Conservation (phyloP, 306 rosid species). For the Hippophae rhamnoides region DNA sequence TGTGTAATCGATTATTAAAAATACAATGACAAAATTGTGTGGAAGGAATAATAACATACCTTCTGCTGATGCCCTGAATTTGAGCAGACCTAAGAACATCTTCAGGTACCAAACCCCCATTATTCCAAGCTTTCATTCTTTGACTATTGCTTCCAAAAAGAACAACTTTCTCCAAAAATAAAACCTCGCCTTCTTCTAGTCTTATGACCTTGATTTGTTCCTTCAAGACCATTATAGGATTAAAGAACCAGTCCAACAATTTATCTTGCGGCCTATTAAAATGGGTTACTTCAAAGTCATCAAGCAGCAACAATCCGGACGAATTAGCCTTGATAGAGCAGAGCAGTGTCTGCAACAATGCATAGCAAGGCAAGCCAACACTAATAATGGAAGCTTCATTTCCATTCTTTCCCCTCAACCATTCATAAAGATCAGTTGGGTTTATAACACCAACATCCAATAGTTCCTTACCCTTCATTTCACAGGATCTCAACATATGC, state of each 20-base stretch:
- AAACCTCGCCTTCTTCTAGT: constrained; percentile 47
- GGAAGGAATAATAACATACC: constrained; percentile 24
- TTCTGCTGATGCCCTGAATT: constrained; percentile 69
- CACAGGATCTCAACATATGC: constrained; percentile 48
- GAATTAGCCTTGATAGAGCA: constrained; percentile 66
- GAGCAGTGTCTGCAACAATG: constrained; percentile 52
- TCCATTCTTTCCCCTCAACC: constrained; percentile 44
- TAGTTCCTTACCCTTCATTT: constrained; percentile 59
- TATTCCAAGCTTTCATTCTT: constrained; percentile 53
- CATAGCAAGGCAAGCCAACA: constrained; percentile 70
- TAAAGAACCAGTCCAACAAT: constrained; percentile 81
- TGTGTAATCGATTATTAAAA: too few species aligned
- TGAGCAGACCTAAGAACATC: constrained; percentile 73
- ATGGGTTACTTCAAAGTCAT: constrained; percentile 51
- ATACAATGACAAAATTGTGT: too few species aligned
- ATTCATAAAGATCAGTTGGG: constrained; percentile 44
- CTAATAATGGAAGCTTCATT: constrained; percentile 39
- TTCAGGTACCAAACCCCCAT: constrained; percentile 33
- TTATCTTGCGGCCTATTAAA: constrained; percentile 69
- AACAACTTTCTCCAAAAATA: constrained; percentile 62
- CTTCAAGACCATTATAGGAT: constrained; percentile 70
- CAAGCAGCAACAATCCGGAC: constrained; percentile 45
- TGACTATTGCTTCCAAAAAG: constrained; percentile 49
- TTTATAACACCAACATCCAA: constrained; percentile 52
- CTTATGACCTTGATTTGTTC: constrained; percentile 63